Percentiles rank a stretch among this genome's conserved stretches.
Conservation (phyloP, 805 yeast genomes). For the Osmozyma mogii region DNA sequence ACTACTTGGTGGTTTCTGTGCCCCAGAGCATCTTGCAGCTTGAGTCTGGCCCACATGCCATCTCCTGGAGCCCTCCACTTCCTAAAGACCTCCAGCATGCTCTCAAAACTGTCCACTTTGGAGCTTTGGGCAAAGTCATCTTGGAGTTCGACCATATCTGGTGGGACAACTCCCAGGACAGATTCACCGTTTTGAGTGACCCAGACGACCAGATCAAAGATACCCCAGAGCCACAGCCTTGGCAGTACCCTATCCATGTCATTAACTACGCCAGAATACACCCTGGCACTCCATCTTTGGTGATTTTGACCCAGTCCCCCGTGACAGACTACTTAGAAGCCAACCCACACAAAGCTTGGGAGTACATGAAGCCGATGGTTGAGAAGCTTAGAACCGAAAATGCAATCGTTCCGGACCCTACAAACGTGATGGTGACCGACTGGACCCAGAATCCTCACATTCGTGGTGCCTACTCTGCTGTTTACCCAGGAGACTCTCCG, state of each 20-base stretch:
- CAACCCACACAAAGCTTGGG: constrained; percentile 48
- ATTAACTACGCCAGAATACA: constrained; percentile 41
- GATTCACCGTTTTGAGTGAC: constrained; percentile 14
- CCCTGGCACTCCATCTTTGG: constrained; percentile 32
- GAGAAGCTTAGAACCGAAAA: constrained; percentile 16
- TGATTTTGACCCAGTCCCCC: constrained; percentile 66
- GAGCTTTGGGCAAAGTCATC: constrained; percentile 65
- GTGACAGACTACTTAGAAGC: constrained; percentile 54
- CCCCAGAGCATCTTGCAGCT: constrained; percentile 66
- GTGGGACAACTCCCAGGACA: constrained; percentile 42
- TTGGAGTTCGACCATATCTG: constrained; percentile 57
- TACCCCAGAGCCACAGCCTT: constrained; percentile 28
- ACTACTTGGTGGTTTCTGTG: constrained; percentile 62
- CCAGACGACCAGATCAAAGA: constrained; percentile 4
- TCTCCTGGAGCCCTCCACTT: constrained; percentile 44
- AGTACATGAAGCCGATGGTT: constrained; percentile 48
- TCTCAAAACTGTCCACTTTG: constrained; percentile 46
- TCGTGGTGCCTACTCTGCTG: constrained; percentile 76
- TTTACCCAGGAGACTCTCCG: constrained; percentile 64
- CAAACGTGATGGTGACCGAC: constrained; percentile 40
- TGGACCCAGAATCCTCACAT: constrained; percentile 81
- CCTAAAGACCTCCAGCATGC: constrained; percentile 39
- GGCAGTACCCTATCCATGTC: constrained; percentile 56
- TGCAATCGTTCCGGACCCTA: constrained; percentile 15
- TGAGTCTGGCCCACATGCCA: constrained; percentile 15